Evolutionary conservation across 2,329 filamentous ascomycete genomes (phyloP).

Genomic region (Leptosphaerulina australis): DNA sequence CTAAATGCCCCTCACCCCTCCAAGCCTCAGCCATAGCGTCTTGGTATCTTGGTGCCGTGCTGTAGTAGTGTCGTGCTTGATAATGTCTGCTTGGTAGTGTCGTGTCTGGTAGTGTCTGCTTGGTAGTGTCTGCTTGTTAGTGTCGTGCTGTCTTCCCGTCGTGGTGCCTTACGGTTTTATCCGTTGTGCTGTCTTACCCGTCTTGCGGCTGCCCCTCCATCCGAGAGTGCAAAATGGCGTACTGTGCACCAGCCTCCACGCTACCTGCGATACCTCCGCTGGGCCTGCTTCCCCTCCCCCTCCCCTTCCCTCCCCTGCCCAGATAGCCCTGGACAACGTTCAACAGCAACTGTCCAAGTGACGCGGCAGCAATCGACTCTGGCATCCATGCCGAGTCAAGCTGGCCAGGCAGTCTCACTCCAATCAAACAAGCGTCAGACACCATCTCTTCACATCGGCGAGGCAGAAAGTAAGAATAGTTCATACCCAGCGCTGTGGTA

Average conservation of each 20-base stretch:
- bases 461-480: constrained; percentile 14
- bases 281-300: constrained; percentile 9
- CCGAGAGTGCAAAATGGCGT: constrained; percentile 4
- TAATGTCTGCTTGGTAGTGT: too few relatives aligned
- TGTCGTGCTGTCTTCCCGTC: too few relatives aligned
- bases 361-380: constrained; percentile 3
- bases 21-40: too few relatives aligned
- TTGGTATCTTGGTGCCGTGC: too few relatives aligned
- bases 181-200: constrained; percentile 2
- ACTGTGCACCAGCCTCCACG: not conserved
- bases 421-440: too few relatives aligned
- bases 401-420: not conserved
- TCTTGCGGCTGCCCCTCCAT: constrained; percentile 11
- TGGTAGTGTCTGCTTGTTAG: too few relatives aligned
- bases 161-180: too few relatives aligned
- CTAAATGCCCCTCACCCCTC: too few relatives aligned
- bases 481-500: constrained; percentile 15
- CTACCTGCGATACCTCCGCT: constrained; percentile 7
- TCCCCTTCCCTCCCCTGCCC: constrained; percentile 4
- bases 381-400: constrained; percentile 3
- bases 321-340: constrained; percentile 16
- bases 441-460: constrained; percentile 12
- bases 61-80: too few relatives aligned
- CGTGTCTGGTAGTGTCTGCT: too few relatives aligned
- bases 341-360: constrained; percentile 2